A percentile compares a stretch with the other conserved stretches of the same genome.
Evolutionary conservation across 2,329 filamentous ascomycete species (phyloP).

Genomic region (Diplodia scrobiculata): DNA sequence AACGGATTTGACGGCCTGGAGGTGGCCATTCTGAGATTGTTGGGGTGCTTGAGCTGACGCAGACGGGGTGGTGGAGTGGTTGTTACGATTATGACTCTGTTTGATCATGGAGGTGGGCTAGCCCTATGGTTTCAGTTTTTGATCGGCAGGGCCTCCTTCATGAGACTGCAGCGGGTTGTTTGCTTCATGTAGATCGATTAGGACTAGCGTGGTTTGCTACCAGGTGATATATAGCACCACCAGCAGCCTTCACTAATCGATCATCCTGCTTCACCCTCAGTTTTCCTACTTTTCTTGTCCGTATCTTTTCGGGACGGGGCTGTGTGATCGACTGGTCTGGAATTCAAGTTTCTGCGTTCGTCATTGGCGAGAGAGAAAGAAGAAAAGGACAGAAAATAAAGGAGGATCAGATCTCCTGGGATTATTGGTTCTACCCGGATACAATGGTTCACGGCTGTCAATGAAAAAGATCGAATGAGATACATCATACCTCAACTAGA

Average conservation of each 20-base stretch:
- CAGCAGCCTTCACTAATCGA: too few relatives aligned
- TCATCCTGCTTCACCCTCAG: too few relatives aligned
- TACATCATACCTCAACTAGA: background rate
- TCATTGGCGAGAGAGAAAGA: background rate
- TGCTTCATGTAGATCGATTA: too few relatives aligned
- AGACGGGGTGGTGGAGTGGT: background rate
- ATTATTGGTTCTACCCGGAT: background rate
- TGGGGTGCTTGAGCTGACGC: background rate
- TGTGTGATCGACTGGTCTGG: background rate
- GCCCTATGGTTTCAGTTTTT: background rate
- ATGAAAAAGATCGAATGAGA: background rate
- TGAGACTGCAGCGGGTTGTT: too few relatives aligned
- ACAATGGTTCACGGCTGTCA: background rate
- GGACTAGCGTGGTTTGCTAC: too few relatives aligned
- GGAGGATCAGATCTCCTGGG: background rate
- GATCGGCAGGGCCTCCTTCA: too few relatives aligned
- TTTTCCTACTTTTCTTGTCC: background rate
- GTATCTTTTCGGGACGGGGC: background rate
- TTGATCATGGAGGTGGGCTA: background rate
- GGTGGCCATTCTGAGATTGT: constrained; percentile 55
- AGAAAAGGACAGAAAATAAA: background rate
- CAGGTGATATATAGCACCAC: too few relatives aligned
- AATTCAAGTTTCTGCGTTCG: background rate
- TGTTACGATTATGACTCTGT: background rate
- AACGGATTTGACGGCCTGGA: constrained; percentile 65